phyloP scores from a whole-genome alignment of 164 flowering plant species.

The Tetrastigma voinierianum region DNA sequence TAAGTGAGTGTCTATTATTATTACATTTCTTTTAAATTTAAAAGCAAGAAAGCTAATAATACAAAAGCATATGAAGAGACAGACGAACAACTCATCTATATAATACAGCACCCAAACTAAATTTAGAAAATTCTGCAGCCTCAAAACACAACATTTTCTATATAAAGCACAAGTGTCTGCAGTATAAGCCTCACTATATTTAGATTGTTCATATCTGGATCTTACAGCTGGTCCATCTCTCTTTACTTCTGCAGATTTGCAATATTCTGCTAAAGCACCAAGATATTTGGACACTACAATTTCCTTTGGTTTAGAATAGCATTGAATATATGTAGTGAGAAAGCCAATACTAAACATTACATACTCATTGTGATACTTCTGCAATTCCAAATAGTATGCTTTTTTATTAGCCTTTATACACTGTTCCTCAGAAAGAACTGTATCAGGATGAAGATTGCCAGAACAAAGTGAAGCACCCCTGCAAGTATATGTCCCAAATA shows the following conservation, averaged over 20 bases:
- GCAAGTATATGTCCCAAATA: constrained; percentile 27
- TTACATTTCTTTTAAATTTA: no score
- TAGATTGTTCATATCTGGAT: constrained; percentile 56
- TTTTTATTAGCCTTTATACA: constrained; percentile 46
- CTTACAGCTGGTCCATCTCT: constrained; percentile 56
- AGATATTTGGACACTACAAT: not conserved
- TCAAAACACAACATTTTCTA: constrained; percentile 1
- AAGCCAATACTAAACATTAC: constrained; percentile 11
- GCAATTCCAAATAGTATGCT: constrained; percentile 55
- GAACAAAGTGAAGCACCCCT: constrained; percentile 82
- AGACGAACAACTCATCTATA: no score
- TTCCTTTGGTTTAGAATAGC: not conserved
- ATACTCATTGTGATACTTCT: constrained; percentile 75
- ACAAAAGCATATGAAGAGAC: no score
- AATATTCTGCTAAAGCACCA: constrained; percentile 57
- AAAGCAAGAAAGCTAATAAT: no score
- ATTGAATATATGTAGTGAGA: not conserved
- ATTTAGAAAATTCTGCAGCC: not conserved
- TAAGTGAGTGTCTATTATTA: no score
- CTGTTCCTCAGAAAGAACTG: constrained; percentile 40
- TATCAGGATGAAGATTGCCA: constrained; percentile 83
- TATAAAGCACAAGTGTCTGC: not conserved
- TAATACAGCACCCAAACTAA: not conserved
- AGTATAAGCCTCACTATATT: constrained; percentile 48
- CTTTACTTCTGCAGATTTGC: constrained; percentile 55